A percentile compares a stretch with the other conserved stretches of the same genome.
Conservation (phyloP, 495 filamentous ascomycete species). For the Articulospora tetracladia region DNA sequence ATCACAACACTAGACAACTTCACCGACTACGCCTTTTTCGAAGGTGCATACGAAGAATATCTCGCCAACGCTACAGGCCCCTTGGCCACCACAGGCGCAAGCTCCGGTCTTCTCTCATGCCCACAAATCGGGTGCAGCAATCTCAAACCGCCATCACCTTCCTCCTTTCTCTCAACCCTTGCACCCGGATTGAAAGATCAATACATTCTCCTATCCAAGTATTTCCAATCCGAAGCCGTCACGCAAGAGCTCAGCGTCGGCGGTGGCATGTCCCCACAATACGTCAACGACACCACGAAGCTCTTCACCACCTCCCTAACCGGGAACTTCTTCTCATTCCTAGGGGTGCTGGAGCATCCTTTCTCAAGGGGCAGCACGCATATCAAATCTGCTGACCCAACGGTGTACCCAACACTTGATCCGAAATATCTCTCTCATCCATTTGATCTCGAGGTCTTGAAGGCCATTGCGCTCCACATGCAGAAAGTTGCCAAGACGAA, state of each 20-base stretch:
- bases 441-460: slow-evolving; percentile 45
- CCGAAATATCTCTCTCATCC: slow-evolving; percentile 51
- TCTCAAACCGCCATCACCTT: not conserved
- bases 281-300: not conserved
- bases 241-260: not conserved
- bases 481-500: slow-evolving; percentile 34
- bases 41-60: slow-evolving; percentile 4
- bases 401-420: slow-evolving; percentile 39
- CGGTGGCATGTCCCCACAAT: slow-evolving; percentile 1
- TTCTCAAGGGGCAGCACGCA: slow-evolving; percentile 55
- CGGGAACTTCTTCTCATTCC: not conserved
- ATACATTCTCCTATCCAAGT: not conserved
- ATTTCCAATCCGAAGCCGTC: not conserved
- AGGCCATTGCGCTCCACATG: slow-evolving; percentile 34
- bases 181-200: not conserved
- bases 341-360: slow-evolving; percentile 30
- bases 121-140: slow-evolving; percentile 4
- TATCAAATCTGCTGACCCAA: slow-evolving; percentile 36
- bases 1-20: slow-evolving; percentile 10
- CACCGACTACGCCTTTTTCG: not conserved
- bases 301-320: not conserved
- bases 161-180: not conserved
- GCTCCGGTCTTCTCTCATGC: slow-evolving; percentile 3
- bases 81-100: slow-evolving; percentile 3
- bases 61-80: slow-evolving; percentile 5